These are phyloP conservation scores for Backusella tarrabulga DNA, from an alignment of 192 early-diverging fungal genomes.

Conservation along the genomic window DNA sequence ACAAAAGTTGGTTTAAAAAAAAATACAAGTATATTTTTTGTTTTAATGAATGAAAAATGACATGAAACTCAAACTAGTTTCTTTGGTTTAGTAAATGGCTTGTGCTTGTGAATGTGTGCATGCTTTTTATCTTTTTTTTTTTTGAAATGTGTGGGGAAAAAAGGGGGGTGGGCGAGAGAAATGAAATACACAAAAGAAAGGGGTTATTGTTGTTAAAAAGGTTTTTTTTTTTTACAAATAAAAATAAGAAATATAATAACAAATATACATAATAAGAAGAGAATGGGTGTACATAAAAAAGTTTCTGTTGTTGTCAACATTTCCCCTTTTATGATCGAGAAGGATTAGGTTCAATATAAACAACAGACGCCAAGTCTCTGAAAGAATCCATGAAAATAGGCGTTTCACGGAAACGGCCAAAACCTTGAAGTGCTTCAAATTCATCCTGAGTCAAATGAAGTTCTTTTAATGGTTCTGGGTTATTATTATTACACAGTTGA, in stretches of 20 bases:
- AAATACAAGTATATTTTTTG: background rate
- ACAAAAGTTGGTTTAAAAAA: background rate
- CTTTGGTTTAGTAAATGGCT: background rate
- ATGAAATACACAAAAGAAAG: background rate
- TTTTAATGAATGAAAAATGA: background rate
- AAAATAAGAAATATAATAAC: background rate
- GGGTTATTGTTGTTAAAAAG: background rate
- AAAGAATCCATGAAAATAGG: constrained; percentile 8
- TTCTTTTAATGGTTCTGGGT: background rate
- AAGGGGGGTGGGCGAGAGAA: background rate
- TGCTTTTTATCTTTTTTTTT: background rate
- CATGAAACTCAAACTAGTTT: background rate
- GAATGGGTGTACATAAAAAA: background rate
- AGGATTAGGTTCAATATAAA: constrained; percentile 13
- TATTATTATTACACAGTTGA: background rate
- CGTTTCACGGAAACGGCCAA: constrained; percentile 31
- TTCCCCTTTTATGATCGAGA: background rate
- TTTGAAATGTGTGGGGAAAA: background rate
- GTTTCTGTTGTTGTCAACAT: background rate
- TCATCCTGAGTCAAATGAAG: constrained; percentile 32
- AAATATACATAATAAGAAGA: background rate
- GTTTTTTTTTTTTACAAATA: constrained; percentile 1
- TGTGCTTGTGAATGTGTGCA: background rate
- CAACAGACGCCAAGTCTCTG: constrained; percentile 6
- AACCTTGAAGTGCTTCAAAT: constrained; percentile 35